A percentile compares a stretch with the other conserved stretches of the same genome.
Evolutionary conservation across 495 filamentous ascomycete species (phyloP).

Genomic region (Aspergillus wentii): DNA sequence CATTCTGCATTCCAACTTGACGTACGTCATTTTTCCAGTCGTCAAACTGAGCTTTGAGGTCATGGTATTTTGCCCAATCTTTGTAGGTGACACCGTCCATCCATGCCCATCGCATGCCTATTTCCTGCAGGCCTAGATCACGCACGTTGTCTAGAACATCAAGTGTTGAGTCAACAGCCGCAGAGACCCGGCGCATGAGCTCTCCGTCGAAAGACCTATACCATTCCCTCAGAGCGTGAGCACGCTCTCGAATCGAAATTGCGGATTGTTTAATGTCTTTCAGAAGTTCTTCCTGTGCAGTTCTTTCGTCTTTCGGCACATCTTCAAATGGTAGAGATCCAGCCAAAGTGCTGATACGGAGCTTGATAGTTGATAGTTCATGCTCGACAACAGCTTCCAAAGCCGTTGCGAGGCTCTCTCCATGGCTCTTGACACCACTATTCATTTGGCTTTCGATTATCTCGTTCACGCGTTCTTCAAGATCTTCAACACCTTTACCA

Average conservation of each 20-base stretch:
- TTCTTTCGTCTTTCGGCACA: constrained; percentile 46
- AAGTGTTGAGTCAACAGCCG: constrained; percentile 76
- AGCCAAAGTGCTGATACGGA: constrained; percentile 59
- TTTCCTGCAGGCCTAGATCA: constrained; percentile 86
- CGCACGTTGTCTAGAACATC: constrained; percentile 77
- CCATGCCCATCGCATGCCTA: constrained; percentile 97
- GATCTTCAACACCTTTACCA: constrained; percentile 71
- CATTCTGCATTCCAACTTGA: constrained; percentile 63
- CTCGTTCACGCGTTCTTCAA: constrained; percentile 64
- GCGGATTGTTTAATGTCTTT: constrained; percentile 68
- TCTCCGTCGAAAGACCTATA: constrained; percentile 67
- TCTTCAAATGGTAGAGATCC: constrained; percentile 48
- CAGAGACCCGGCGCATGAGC: constrained; percentile 60
- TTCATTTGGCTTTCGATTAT: constrained; percentile 70
- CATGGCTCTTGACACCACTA: constrained; percentile 59
- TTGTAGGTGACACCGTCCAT: constrained; percentile 94
- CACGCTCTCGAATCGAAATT: constrained; percentile 69
- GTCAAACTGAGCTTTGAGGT: constrained; percentile 75
- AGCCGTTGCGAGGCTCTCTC: constrained; percentile 59
- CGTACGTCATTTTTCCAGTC: constrained; percentile 82
- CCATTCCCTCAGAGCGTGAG: constrained; percentile 78
- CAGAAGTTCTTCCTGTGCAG: constrained; percentile 58
- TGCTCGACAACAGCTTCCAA: constrained; percentile 60
- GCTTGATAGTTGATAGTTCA: constrained; percentile 63
- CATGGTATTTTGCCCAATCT: constrained; percentile 90